A percentile compares a stretch with the other conserved stretches of the same genome.
Evolutionary conservation across 225 moss, liverwort and hornwort genomes (phyloP).

Genomic region (Climacium dendroides): DNA sequence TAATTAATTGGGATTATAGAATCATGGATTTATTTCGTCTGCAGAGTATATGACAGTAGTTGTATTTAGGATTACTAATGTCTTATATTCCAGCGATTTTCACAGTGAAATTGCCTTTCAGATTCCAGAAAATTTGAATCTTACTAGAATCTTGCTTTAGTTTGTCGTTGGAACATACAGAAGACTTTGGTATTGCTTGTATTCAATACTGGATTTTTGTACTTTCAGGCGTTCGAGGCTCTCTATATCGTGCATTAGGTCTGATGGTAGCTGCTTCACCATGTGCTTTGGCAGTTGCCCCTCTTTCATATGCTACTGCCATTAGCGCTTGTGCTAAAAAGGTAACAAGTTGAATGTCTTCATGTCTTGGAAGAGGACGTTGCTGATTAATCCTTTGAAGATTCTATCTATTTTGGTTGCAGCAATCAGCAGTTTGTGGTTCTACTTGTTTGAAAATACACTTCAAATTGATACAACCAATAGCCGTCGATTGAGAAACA

Average conservation of each 20-base stretch:
- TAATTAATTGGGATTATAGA: neutral
- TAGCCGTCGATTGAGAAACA: neutral
- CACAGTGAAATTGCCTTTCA: neutral
- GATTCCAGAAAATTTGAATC: neutral
- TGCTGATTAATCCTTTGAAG: neutral
- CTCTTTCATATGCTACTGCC: conserved; percentile 94
- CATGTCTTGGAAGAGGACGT: neutral
- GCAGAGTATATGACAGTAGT: neutral
- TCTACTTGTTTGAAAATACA: neutral
- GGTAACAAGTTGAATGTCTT: conserved; percentile 18
- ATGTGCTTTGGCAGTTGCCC: conserved; percentile 95
- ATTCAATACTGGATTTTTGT: neutral
- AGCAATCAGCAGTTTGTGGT: neutral
- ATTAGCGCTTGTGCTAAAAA: conserved; percentile 92
- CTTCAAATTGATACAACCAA: neutral
- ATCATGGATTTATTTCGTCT: neutral
- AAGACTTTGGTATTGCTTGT: neutral
- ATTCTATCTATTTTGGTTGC: neutral
- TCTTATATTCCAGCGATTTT: neutral
- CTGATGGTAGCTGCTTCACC: conserved; percentile 99
- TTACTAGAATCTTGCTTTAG: neutral
- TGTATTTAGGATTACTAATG: neutral
- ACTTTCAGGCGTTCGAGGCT: conserved; percentile 81
- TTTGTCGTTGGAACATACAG: neutral
- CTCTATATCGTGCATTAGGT: conserved; percentile 85